Base-by-base conservation (phyloP, 495 filamentous ascomycete species). In the Hypoxylon fragiforme region DNA sequence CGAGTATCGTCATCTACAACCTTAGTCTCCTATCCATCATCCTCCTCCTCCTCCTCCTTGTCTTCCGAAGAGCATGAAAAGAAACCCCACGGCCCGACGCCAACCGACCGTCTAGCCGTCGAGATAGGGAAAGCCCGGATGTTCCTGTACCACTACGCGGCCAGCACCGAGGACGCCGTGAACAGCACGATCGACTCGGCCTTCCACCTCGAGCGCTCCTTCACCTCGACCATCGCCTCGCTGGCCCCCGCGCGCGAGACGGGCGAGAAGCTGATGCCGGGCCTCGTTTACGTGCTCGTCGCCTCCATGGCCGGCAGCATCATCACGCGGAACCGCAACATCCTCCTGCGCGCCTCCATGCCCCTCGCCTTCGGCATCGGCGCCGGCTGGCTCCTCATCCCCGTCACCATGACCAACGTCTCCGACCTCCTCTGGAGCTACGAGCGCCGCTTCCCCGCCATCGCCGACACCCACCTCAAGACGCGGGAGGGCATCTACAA, bases 301-400 rank as follows among this genome's bases (percentile, higher is more conserved):
- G 82, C 90, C 8, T 84, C 88, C 52, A 96, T 98, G 91, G 87
- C 92, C 22, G 92, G 92, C 57, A 88, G 83, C 59, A 97, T 98
- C 65, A 74, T 95, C 21, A 80, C 88, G 36, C 82, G 94, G 43
- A 94, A 95, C 75, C 83, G 92, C 35, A 89, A 87, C 59, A 76
- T 96, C 34, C 67, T 95, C 50, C 75, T 97, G 19, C 82, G 92
- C 35, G 81, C 82, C 30, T 72, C 82, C 11, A 77, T 87, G 3
- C 94, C 89, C 13, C 64, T 90, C 13, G 82, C 81, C 18, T 80
- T 92, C 31, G 89, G 87, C 43, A 70, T 90, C 41, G 81, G 84
- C 37, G 87, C 87, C 38, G 89, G 85, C 26, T 90, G 84, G 84
- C 72, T 77, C 15, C 82, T 92, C 7, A 68, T 94, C 15, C 89